Percentiles rank a stretch among this genome's conserved stretches.
These are phyloP conservation scores for Streptanthus diversifolius DNA, from an alignment of 345 rosid species.

Conservation along the genomic window DNA sequence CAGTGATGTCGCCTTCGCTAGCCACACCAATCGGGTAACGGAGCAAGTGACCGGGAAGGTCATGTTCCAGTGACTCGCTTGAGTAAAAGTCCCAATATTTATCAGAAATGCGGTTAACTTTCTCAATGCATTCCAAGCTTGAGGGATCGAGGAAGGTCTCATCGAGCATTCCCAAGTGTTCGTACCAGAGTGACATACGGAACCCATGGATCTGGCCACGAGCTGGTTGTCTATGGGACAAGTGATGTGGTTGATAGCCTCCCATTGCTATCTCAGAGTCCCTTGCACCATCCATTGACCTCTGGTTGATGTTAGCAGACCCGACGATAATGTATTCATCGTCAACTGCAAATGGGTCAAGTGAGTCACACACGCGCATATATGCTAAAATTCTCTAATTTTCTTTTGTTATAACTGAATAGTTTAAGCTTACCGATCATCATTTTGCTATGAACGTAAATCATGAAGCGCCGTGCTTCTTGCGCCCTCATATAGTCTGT, in stretches of 20 bases:
- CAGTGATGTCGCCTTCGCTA: constrained; percentile 62
- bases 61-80: constrained; percentile 68
- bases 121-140: constrained; percentile 55
- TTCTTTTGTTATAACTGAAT: not conserved
- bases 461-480: constrained; percentile 82
- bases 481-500: constrained; percentile 57
- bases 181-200: constrained; percentile 95
- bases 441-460: constrained; percentile 96
- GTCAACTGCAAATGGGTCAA: constrained; percentile 60
- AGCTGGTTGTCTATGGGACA: constrained; percentile 75
- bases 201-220: constrained; percentile 95
- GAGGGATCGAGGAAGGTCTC: constrained; percentile 75
- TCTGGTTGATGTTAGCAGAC: constrained; percentile 98
- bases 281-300: constrained; percentile 98
- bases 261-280: constrained; percentile 99
- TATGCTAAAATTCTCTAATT: not conserved
- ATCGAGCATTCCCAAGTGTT: constrained; percentile 90
- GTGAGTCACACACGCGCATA: not conserved
- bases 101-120: constrained; percentile 74
- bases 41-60: constrained; percentile 91
- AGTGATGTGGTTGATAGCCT: constrained; percentile 87
- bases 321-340: constrained; percentile 93
- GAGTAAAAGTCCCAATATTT: constrained; percentile 91
- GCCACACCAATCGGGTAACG: constrained; percentile 77
- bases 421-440: constrained; percentile 70